Conservation (phyloP, 805 yeast species). For the Yarrowia bubula region DNA sequence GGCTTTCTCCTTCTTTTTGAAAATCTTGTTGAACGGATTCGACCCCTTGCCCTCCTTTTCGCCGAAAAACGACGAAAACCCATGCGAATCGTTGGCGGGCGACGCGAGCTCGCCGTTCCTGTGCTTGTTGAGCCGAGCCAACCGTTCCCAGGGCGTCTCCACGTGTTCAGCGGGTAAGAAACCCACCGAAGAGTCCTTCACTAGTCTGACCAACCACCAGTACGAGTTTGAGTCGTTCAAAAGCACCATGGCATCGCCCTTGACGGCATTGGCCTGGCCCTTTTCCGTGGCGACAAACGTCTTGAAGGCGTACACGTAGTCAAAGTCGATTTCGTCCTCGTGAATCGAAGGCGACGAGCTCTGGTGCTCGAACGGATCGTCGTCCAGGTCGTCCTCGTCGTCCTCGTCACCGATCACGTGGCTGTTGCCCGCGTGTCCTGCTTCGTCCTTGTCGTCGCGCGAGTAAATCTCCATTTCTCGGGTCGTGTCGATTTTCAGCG, state of each 20-base stretch:
- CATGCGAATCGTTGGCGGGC: constrained; percentile 25
- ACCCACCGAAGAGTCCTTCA: constrained; percentile 69
- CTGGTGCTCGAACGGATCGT: constrained; percentile 43
- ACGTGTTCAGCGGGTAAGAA: constrained; percentile 96
- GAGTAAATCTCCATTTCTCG: constrained; percentile 21
- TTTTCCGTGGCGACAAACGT: constrained; percentile 91
- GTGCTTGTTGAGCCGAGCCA: constrained; percentile 90
- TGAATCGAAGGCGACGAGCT: constrained; percentile 63
- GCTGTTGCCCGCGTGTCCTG: background rate
- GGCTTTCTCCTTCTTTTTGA: constrained; percentile 25
- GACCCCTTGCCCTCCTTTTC: constrained; percentile 29
- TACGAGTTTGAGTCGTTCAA: constrained; percentile 88
- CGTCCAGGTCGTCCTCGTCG: constrained; percentile 34
- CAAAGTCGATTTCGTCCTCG: constrained; percentile 69
- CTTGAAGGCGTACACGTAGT: constrained; percentile 77
- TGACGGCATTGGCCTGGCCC: constrained; percentile 74
- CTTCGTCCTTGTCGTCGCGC: constrained; percentile 16
- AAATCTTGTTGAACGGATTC: constrained; percentile 20
- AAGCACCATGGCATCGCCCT: constrained; percentile 79
- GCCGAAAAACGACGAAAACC: constrained; percentile 21
- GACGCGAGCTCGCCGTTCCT: constrained; percentile 64
- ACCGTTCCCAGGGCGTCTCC: constrained; percentile 85
- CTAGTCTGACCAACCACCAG: constrained; percentile 87
- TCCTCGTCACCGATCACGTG: background rate
- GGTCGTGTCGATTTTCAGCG: constrained; percentile 25